Evolutionary conservation across 768 basidiomycete genomes (phyloP), one percentile per base, ranked within the genome.

Genomic region (Mycena sanguinolenta): DNA sequence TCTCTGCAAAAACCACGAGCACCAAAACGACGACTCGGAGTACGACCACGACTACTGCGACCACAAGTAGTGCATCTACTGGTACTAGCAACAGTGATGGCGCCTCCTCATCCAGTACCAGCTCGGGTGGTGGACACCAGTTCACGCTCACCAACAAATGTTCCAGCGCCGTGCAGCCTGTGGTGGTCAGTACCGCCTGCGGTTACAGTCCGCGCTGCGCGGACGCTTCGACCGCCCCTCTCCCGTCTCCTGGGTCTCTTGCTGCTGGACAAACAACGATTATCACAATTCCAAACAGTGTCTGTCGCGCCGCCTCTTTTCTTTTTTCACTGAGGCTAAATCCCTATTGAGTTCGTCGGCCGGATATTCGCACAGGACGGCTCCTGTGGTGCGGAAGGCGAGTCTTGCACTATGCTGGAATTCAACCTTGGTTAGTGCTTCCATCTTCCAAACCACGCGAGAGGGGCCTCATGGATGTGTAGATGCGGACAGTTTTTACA

Each of bases 401-500:
- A 70, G 64, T 21, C 30, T 21, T 70, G 69, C 46, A 70, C 69
- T 13, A 70, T 70, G 69, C 69, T 70, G 13, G 69, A 70, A 61
- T 70, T 70, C 17, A 70, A 70, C 27, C 69, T 70, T 54, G 69
- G 69, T 70, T 44, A 38, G 69, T 34, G 32, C 10, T 34, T 34
- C 32, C 32, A 5, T 34, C 32, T 34, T 34, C 32, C 4, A 34
- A 34, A 34, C 10, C 32, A 34, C n/a, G 42, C 1, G 1, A 6
- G 4, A 10, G n/a, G 0, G 17, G 23, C 30, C 49, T 23, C 30
- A 27, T 2, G 17, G 25, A 12, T 21, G 34, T n/a, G 19, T 59
- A 70, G 69, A 70, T 30, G 69, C 69, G 14, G 69, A 70, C 53
- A 70, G 69, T 64, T 65, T 70, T 28, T 70, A 70, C 64, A 70